These are phyloP conservation scores for Acorus gramineus DNA, from an alignment of 106 monocot species.

Conservation along the genomic window DNA sequence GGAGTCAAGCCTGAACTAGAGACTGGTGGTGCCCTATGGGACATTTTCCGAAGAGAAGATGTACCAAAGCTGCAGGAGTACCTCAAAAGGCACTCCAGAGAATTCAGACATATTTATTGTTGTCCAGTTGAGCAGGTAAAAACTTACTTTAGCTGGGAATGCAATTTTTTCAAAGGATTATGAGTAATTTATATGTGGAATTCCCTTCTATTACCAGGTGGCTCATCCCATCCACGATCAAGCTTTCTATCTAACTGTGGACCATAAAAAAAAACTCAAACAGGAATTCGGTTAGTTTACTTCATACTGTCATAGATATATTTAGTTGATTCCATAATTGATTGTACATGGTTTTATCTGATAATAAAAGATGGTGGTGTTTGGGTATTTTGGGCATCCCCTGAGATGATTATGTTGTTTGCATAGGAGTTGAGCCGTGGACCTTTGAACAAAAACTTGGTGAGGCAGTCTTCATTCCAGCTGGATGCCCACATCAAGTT, in stretches of 20 bases:
- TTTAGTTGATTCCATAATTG: background rate
- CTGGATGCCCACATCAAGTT: slow-evolving; percentile 86
- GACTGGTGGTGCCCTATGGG: slow-evolving; percentile 79
- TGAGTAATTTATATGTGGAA: no score
- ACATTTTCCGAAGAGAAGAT: slow-evolving; percentile 85
- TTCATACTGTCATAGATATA: background rate
- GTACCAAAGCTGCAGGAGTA: slow-evolving; percentile 47
- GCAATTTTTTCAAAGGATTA: no score
- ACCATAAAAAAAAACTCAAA: slow-evolving; percentile 9
- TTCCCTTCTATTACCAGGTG: no score
- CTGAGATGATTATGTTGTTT: background rate
- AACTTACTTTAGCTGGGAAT: no score
- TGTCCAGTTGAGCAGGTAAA: slow-evolving; percentile 29
- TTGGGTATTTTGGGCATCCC: no score
- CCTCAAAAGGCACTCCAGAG: slow-evolving; percentile 44
- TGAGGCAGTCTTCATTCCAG: slow-evolving; percentile 83
- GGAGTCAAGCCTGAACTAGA: background rate
- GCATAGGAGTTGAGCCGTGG: slow-evolving; percentile 77
- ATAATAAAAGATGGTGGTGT: background rate
- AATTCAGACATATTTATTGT: slow-evolving; percentile 62
- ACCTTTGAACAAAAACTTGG: slow-evolving; percentile 83
- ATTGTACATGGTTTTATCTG: background rate
- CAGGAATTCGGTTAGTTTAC: background rate
- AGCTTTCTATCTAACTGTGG: no score
- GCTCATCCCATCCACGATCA: no score